A percentile compares a stretch with the other conserved stretches of the same genome.
phyloP scores from a whole-genome alignment of 2,329 filamentous ascomycete genomes.

The Diaporthe sp. region DNA sequence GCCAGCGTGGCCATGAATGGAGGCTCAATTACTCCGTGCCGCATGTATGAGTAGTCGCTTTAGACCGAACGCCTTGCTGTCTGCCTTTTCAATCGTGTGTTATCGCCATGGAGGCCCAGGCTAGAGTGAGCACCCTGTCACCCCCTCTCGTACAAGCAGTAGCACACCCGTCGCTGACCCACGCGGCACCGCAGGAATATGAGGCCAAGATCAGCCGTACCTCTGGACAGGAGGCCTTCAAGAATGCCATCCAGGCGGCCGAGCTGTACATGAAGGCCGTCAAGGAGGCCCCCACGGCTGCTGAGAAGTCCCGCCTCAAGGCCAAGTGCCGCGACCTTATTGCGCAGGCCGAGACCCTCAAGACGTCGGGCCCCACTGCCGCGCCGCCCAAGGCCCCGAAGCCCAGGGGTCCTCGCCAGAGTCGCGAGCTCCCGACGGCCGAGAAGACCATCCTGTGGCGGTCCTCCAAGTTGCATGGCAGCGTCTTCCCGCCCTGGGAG shows the following conservation, averaged over 20 bases:
- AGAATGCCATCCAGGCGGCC: conserved; percentile 81
- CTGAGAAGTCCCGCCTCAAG: conserved; percentile 77
- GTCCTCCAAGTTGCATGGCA: conserved; percentile 85
- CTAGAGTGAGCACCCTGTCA: conserved; percentile 27
- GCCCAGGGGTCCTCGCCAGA: conserved; percentile 58
- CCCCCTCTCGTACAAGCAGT: background rate
- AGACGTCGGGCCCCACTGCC: conserved; percentile 54
- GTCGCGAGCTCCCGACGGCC: conserved; percentile 73
- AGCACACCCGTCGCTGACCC: conserved; percentile 19
- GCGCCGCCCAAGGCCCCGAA: conserved; percentile 44
- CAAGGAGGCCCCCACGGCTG: conserved; percentile 69
- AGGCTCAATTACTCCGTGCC: conserved; percentile 6
- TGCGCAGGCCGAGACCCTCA: conserved; percentile 81
- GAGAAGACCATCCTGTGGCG: conserved; percentile 85
- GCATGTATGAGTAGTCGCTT: conserved; percentile 13
- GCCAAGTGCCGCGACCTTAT: conserved; percentile 79
- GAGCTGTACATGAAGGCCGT: conserved; percentile 87
- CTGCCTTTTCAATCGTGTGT: background rate
- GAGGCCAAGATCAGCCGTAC: conserved; percentile 66
- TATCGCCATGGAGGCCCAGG: conserved; percentile 41
- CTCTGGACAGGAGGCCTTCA: conserved; percentile 74
- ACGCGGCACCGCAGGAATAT: conserved; percentile 58
- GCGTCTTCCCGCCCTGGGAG: conserved; percentile 90
- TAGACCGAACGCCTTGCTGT: conserved; percentile 1
- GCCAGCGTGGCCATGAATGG: conserved; percentile 17